phyloP scores from a whole-genome alignment of 805 yeast species.

The Teunomyces tritomae region DNA sequence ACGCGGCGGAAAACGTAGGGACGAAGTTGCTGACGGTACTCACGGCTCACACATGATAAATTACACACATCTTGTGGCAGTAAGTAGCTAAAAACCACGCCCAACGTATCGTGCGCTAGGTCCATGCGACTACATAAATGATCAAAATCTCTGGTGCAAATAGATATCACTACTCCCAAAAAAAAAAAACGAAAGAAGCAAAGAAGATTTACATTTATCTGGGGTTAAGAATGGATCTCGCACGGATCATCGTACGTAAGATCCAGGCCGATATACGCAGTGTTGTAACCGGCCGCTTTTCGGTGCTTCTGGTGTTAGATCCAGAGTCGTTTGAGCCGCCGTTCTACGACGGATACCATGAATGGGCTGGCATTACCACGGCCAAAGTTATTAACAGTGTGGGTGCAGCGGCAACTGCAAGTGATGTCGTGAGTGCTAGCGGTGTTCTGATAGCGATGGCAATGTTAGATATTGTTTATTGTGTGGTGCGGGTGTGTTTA shows the following conservation, averaged over 20 bases:
- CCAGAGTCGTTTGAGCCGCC: slow-evolving; percentile 28
- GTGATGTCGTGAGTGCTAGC: not conserved
- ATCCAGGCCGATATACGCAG: slow-evolving; percentile 4
- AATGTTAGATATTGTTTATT: slow-evolving; percentile 16
- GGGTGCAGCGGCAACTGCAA: not conserved
- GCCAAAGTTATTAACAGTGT: not conserved
- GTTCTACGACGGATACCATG: slow-evolving; percentile 15
- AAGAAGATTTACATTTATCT: no score
- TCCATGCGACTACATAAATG: not conserved
- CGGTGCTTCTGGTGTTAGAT: slow-evolving; percentile 11
- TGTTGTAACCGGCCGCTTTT: not conserved
- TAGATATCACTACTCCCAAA: not conserved
- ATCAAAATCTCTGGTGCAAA: not conserved
- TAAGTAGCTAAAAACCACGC: slow-evolving; percentile 6
- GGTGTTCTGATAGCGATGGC: slow-evolving; percentile 7
- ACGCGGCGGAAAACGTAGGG: slow-evolving; percentile 19
- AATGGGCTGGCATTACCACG: not conserved
- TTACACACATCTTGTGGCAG: slow-evolving; percentile 10
- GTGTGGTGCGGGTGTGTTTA: slow-evolving; percentile 13
- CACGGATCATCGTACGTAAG: slow-evolving; percentile 1
- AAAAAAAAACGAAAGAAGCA: not conserved
- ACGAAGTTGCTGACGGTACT: slow-evolving; percentile 17
- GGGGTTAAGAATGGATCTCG: not conserved
- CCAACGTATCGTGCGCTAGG: not conserved
- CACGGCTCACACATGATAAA: slow-evolving; percentile 14